These are phyloP conservation scores for Linnemannia exigua DNA, from an alignment of 192 early-diverging fungal genomes.

Conservation along the genomic window DNA sequence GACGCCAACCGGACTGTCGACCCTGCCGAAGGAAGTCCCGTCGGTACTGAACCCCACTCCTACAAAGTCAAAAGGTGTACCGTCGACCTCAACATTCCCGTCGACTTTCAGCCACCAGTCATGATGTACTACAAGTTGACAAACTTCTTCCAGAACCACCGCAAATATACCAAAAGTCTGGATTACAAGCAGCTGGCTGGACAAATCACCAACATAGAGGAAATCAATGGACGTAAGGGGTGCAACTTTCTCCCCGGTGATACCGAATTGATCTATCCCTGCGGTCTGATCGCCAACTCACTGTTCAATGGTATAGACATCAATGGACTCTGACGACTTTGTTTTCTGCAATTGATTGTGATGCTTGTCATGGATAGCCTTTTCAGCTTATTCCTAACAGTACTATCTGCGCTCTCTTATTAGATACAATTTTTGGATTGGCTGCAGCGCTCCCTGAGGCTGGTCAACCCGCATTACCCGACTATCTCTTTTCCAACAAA, in stretches of 20 bases:
- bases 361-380: background rate
- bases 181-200: slow-evolving; percentile 88
- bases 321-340: background rate
- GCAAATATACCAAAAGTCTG: slow-evolving; percentile 94
- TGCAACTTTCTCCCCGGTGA: slow-evolving; percentile 85
- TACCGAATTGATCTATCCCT: slow-evolving; percentile 85
- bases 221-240: slow-evolving; percentile 52
- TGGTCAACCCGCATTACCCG: background rate
- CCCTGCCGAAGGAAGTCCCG: background rate
- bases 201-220: slow-evolving; percentile 54
- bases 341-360: background rate
- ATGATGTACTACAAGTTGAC: slow-evolving; percentile 96
- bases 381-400: background rate
- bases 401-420: background rate
- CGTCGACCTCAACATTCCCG: slow-evolving; percentile 76
- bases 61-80: slow-evolving; percentile 69
- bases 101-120: slow-evolving; percentile 80
- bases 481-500: slow-evolving; percentile 69
- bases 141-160: slow-evolving; percentile 99
- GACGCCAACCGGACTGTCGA: background rate
- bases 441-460: background rate
- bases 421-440: slow-evolving; percentile 55
- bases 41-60: background rate
- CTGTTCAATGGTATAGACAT: slow-evolving; percentile 83
- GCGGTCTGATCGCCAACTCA: slow-evolving; percentile 98